Evolutionary conservation across 2,329 filamentous ascomycete genomes (phyloP), one percentile per base, ranked within the genome.

Genomic region (Alternaria triticina): DNA sequence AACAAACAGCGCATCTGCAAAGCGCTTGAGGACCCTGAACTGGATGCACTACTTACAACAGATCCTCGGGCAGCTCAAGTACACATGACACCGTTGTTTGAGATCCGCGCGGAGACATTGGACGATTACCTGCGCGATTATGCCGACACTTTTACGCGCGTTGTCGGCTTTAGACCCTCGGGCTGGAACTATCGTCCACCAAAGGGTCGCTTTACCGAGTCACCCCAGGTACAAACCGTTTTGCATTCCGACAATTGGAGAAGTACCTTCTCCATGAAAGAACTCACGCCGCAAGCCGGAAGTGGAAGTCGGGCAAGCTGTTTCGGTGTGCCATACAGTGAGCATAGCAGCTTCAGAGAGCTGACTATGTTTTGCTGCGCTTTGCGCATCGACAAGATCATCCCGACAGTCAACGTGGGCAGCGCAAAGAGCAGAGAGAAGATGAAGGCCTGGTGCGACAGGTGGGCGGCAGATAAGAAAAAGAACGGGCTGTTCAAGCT

Each of bases 81-180:
- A 0, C 96, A 99, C 81, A 97, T 99, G 94, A 96, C 97, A 72
- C 94, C 92, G 73, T 85, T 99, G 10, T 96, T 96, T 85, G 95
- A 98, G 79, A 94, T 99, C 69, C 90, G 94, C 25, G 90, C 94
- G 33, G 94, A 97, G 70, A 97, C 95, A 0, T 85, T 99, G 1
- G 89, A 93, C 68, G 94, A 97, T 64, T 99, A 99, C 74, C 87
- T 98, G 6, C 88, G 90, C 71, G 86, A 87, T 36, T 92, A 93
- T 82, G 91, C 90, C 66, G 90, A 91, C 7, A 89, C 93, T 70
- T 99, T 98, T 78, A 89, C 89, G 13, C 90, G 92, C 56, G 89
- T 97, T 49, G 91, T 98, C 17, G 96, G 94, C 5, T 97, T 99
- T 80, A 88, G 94, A 1, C 96, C 96, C 0, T 95, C 91, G 8